phyloP scores from a whole-genome alignment of 371 early-diverging fungal species.

The Rhizomucor pusillus region DNA sequence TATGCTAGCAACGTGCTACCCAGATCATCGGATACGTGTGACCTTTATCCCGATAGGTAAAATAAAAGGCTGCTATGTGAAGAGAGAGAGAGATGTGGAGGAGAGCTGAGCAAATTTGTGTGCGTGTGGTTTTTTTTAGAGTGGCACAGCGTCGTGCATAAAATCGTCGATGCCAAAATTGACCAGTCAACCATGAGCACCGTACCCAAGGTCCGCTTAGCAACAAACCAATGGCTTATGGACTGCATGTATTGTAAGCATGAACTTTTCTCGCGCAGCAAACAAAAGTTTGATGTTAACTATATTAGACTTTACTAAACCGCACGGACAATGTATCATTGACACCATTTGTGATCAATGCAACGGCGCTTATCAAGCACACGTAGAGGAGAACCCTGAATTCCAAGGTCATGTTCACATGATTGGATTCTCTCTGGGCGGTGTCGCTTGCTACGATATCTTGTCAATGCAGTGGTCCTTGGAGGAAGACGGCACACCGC shows the following conservation, averaged over 20 bases:
- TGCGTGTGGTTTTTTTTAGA: no score
- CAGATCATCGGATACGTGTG: slow-evolving; percentile 32
- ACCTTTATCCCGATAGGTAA: slow-evolving; percentile 53
- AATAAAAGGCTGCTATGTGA: no score
- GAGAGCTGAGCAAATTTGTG: no score
- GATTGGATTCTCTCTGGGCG: slow-evolving; percentile 64
- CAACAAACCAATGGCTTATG: slow-evolving; percentile 45
- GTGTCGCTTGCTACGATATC: slow-evolving; percentile 64
- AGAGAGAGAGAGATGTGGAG: no score
- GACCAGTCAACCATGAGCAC: slow-evolving; percentile 36
- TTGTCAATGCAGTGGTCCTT: slow-evolving; percentile 45
- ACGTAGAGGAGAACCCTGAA: no score
- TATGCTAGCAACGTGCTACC: slow-evolving; percentile 47
- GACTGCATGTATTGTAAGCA: slow-evolving; percentile 49
- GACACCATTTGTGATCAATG: slow-evolving; percentile 53
- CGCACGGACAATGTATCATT: slow-evolving; percentile 51
- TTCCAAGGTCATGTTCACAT: slow-evolving; percentile 57
- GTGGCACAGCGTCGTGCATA: slow-evolving; percentile 63
- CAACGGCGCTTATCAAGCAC: slow-evolving; percentile 49
- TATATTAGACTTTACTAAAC: slow-evolving; percentile 46
- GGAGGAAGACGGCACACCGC: no score
- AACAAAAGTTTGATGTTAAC: no score
- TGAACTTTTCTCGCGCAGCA: neutral
- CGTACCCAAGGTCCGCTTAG: slow-evolving; percentile 49
- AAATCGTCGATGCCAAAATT: slow-evolving; percentile 44